Base-by-base conservation (phyloP, 2,329 filamentous ascomycete species). In the Kalmusia sp. region DNA sequence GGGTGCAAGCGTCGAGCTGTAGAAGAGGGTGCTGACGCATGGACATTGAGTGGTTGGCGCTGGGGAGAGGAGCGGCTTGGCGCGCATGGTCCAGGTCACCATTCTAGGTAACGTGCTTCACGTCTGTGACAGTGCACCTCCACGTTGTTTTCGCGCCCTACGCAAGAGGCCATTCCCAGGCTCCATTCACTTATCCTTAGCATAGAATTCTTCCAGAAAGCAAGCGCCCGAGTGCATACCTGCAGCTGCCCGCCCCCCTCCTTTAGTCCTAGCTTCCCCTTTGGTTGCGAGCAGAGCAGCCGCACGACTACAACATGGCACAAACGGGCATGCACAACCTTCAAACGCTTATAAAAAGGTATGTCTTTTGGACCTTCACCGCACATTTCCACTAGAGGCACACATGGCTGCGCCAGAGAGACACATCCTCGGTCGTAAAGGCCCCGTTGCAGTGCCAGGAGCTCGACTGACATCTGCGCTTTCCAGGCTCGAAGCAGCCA, bases 311-410 rank as follows among this genome's bases (percentile, higher is more conserved):
- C 68, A 76, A 55, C 59, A 93, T 93, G 89, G 85, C 88, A 62
- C 80, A 87, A 58, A 37, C 44, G 44, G 44, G 92, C 69, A 97
- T 98, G 92, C 88, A 98, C 79, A 98, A 96, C 74, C 81, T 99
- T 59, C 96, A 92, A 30, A 99, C 95, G 49, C 86, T 99, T 70
- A 97, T 99, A 81, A 99, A 99, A 85, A 87, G 95, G 95, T 98
- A 85, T 67, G 85, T 78, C 50, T 6, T 28, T 6, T n/a, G 22
- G n/a, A n/a, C 31, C 21, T 30, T 28, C 24, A 14, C 56, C 45
- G 33, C 34, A 24, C 48, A 41, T 25, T 49, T 54, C 30, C 24
- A 27, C 30, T 15, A 46, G 27, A 21, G 28, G 33, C 33, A 47
- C 33, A 47, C 33, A 47, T 47, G 44, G 44, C 17, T 14, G 44